Evolutionary conservation across 2,329 filamentous ascomycete species (phyloP), one percentile per base, ranked within the genome.

Genomic region (Alternaria tenuissima): DNA sequence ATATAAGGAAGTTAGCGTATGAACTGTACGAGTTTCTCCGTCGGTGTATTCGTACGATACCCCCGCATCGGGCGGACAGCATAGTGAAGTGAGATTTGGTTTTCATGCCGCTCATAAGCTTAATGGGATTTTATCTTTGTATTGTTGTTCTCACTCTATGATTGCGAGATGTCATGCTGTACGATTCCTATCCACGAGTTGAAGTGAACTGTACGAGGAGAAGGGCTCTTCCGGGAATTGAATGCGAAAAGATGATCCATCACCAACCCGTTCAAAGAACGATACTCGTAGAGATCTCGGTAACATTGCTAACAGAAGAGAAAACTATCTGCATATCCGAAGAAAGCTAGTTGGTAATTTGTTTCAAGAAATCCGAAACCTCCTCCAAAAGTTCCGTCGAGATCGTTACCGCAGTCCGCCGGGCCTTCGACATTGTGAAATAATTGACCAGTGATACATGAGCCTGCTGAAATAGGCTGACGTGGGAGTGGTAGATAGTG

Each of bases 381-480:
- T 59, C 59, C 63, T 63, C 62, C 67, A 70, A 67, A 66, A 68
- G 39, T 52, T 61, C 62, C 32, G 55, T 49, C 60, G 61, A 73
- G 63, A 74, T 73, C 20, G n/a, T 16, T 36, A 16, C 39, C 26
- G 49, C 46, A 56, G 44, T 51, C 30, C 46, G 16, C 36, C 18
- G 34, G 48, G 18, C 30, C 34, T 20, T 56, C 57, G 61, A 66
- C 41, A 66, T 67, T 55, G 36, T 49, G 63, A 68, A 57, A 71
- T 61, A 72, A 70, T 72, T 57, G 56, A 66, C 67, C 63, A 64
- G 66, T 55, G 60, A 39, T 49, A 55, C 36, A 44, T 55, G 44
- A 58, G 48, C 46, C 46, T 49, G 32, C 41, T 41, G 7, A 12
- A 28, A 28, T 34, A n/a, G 30, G 28, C 22, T 63, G 38, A 55